These are phyloP conservation scores for Letharia lupina DNA, from an alignment of 495 filamentous ascomycete species.

Conservation along the genomic window DNA sequence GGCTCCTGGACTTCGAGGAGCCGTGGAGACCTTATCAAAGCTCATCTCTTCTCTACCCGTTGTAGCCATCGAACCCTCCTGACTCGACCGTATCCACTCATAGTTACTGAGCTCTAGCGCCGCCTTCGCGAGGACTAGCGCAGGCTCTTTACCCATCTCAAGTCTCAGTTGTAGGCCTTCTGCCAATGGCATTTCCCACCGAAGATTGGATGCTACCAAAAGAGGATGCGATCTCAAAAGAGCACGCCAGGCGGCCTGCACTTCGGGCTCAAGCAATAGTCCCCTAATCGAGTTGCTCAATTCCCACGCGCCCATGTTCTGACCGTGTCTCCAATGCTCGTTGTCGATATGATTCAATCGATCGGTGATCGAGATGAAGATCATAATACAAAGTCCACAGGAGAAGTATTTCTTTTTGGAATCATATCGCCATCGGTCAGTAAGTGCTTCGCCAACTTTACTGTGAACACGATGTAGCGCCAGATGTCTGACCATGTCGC, in stretches of 20 bases:
- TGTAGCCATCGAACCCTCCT: background rate
- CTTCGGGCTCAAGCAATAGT: background rate
- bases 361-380: conserved; percentile 7
- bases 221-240: background rate
- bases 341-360: conserved; percentile 13
- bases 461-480: background rate
- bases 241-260: background rate
- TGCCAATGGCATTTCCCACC: background rate
- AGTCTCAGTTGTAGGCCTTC: conserved; percentile 9
- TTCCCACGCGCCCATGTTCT: conserved; percentile 10
- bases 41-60: background rate
- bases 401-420: conserved; percentile 5
- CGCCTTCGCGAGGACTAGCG: background rate
- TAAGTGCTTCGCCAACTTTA: background rate
- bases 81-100: background rate
- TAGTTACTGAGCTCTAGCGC: conserved; percentile 2
- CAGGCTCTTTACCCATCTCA: background rate
- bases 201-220: background rate
- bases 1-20: background rate
- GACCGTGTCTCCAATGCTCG: conserved; percentile 3
- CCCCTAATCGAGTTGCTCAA: conserved; percentile 9
- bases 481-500: conserved; percentile 5
- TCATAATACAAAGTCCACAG: conserved; percentile 6
- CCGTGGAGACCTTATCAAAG: background rate
- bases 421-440: conserved; percentile 5